Evolutionary conservation across 768 basidiomycete genomes (phyloP), one percentile per base, ranked within the genome.

Genomic region (Trametopsis cervina): DNA sequence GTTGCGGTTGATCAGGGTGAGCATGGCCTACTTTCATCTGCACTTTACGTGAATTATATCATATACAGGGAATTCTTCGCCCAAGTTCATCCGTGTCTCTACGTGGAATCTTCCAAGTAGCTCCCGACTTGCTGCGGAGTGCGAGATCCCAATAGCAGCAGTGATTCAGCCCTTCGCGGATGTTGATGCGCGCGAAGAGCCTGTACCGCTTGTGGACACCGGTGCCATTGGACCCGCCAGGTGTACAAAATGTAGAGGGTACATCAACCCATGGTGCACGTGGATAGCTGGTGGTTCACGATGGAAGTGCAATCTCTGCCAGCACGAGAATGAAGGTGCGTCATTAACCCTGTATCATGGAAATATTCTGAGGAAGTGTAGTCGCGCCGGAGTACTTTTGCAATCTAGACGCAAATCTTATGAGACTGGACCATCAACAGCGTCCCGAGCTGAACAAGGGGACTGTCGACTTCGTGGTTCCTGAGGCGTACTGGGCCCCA

Each of bases 241-340:
- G 25, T 99, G 96, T 58, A 77, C 73, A 39, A 72, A 77, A 26
- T 99, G 96, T 64, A 75, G 89, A 55, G 89, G 76, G 0, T 99
- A 98, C 63, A 73, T 99, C 57, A 98, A 97, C 60, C 87, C 93
- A 0, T 98, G 92, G 92, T 91, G 85, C 63, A 70, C 70, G 21
- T 99, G 90, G 82, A 67, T 77, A 17, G 76, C 85, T 7, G 88
- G 88, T 2, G 96, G 96, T 4, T 74, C 76, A 50, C 80, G 74
- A 55, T 99, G 94, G 90, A 81, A 75, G 57, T 99, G 96, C 63
- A 98, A 98, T 71, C 62, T 99, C 13, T 99, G 96, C 66, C 67
- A 71, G 2, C 77, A 82, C 54, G 80, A 86, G 59, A 91, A 88
- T n/a, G 75, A 81, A 70, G 93, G 95, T 94, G 55, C 56, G 84